phyloP scores from a whole-genome alignment of 345 rosid species.

The Melaleuca quinquenervia region DNA sequence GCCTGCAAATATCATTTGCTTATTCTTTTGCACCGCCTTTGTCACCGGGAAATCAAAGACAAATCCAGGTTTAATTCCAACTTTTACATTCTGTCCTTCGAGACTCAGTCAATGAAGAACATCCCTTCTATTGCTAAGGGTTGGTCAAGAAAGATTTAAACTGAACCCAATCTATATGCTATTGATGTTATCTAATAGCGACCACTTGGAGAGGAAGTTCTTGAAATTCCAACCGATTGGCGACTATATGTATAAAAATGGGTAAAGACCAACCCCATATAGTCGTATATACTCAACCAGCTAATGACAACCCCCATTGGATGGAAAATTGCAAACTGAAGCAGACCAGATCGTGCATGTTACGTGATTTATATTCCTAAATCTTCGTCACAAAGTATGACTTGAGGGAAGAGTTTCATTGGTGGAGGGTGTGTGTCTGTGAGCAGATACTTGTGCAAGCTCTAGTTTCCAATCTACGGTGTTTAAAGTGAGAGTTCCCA shows the following conservation, averaged over 20 bases:
- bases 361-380: not conserved
- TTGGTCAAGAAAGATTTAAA: not conserved
- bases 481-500: not conserved
- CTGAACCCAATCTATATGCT: not conserved
- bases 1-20: constrained; percentile 68
- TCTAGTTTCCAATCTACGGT: not conserved
- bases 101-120: not conserved
- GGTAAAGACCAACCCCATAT: not conserved
- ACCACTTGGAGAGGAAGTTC: not conserved
- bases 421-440: not conserved
- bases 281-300: not conserved
- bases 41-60: constrained; percentile 25
- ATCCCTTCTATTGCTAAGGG: not conserved
- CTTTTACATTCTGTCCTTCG: not conserved
- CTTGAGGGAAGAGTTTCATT: not conserved
- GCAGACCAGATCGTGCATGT: not conserved
- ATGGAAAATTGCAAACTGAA: not conserved
- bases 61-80: not conserved
- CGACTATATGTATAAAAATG: not conserved
- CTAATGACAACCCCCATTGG: not conserved
- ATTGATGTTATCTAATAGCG: not conserved
- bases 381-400: not conserved
- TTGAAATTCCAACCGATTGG: not conserved
- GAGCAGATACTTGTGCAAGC: not conserved
- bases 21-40: constrained; percentile 14